phyloP scores from a whole-genome alignment of 495 filamentous ascomycete species.

The Penicillium macrosclerotiorum region DNA sequence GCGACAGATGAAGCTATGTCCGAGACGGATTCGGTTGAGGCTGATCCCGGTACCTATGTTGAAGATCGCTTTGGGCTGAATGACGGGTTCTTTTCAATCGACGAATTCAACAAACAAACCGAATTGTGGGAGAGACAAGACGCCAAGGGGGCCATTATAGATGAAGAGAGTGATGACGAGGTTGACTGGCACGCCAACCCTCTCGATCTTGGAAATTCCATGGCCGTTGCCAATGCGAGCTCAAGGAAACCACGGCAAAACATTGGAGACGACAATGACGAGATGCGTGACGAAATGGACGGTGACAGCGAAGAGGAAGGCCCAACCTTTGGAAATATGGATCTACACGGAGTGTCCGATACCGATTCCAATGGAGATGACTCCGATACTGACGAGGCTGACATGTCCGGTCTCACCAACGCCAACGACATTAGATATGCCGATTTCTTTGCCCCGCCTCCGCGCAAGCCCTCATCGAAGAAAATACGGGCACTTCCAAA shows the following conservation, averaged over 20 bases:
- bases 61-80: conserved; percentile 70
- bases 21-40: conserved; percentile 19
- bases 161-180: conserved; percentile 72
- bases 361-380: conserved; percentile 55
- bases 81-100: conserved; percentile 97
- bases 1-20: conserved; percentile 21
- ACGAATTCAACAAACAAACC: conserved; percentile 93
- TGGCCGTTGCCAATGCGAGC: conserved; percentile 8
- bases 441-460: conserved; percentile 87
- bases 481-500: conserved; percentile 46
- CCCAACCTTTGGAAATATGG: conserved; percentile 71
- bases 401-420: conserved; percentile 56
- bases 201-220: conserved; percentile 30
- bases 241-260: conserved; percentile 13
- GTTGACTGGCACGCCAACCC: conserved; percentile 85
- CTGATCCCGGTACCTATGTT: conserved; percentile 46
- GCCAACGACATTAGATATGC: conserved; percentile 84
- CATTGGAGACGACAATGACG: conserved; percentile 28
- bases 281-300: conserved; percentile 52
- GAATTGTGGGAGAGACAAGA: conserved; percentile 85
- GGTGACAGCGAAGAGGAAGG: conserved; percentile 64
- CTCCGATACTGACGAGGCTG: conserved; percentile 35
- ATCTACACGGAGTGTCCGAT: conserved; percentile 58
- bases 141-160: conserved; percentile 58
- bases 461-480: conserved; percentile 61